These are phyloP conservation scores for Nothophoma quercina DNA, from an alignment of 2,329 filamentous ascomycete genomes.

Conservation along the genomic window DNA sequence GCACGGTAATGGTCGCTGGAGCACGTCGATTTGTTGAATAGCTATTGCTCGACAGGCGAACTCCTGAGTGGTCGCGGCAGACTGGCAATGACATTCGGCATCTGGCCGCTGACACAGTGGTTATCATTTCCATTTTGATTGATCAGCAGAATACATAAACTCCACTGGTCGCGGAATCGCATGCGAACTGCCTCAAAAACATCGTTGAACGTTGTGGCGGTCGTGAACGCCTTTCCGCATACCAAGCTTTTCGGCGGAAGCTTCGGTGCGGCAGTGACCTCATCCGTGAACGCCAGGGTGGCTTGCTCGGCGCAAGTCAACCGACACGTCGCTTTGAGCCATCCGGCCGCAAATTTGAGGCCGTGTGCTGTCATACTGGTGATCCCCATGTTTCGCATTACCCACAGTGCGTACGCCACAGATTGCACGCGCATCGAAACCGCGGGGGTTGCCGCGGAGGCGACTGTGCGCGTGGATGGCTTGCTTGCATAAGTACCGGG, in stretches of 20 bases:
- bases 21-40: constrained; percentile 14
- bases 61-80: constrained; percentile 5
- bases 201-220: neutral
- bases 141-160: constrained; percentile 1
- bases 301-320: constrained; percentile 1
- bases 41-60: constrained; percentile 7
- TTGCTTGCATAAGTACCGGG: neutral
- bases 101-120: neutral
- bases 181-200: neutral
- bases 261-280: constrained; percentile 11
- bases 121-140: neutral
- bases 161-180: neutral
- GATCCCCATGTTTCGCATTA: neutral
- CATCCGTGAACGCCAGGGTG: neutral
- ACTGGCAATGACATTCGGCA: constrained; percentile 12
- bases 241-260: constrained; percentile 12
- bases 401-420: neutral
- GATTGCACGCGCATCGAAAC: constrained; percentile 1
- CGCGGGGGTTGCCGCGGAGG: neutral
- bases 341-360: neutral
- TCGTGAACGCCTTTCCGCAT: constrained; percentile 3
- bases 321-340: neutral
- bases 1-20: constrained; percentile 4
- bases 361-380: neutral
- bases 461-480: neutral